Base-by-base conservation (phyloP, 306 rosid genomes). In the Lathyrus aphaca region DNA sequence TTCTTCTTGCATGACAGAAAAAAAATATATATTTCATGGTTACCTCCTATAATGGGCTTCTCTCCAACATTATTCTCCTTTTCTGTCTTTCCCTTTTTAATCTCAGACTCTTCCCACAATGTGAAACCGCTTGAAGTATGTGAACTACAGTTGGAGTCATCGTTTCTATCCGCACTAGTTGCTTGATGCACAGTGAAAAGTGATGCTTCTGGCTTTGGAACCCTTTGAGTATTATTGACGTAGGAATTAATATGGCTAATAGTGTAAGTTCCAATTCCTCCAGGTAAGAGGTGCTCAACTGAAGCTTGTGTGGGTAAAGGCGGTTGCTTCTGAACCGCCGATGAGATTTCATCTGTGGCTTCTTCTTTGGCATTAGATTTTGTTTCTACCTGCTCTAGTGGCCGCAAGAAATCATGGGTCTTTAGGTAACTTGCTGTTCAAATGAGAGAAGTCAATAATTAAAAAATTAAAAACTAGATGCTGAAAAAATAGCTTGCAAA, bases 241-340 rank as follows among this genome's bases (percentile, higher is more conserved):
- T 77, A 79, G 5, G 96, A 85, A 74, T 21, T 53, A 53, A 89
- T 74, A 82, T 91, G 96, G 82, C 91, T 89, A 51, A 95, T 95
- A 38, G 88, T 95, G 84, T 89, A 95, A 45, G 99, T 91, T 64
- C 99, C 99, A 71, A 95, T 86, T 71, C 99, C 99, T 38, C 99
- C 99, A 0, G 99, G 99, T 6, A 95, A 88, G 62, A 83, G 49
- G 73, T 86, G 93, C 84, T 89, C 99, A 44, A 77, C 91, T 2
- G 91, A 84, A 75, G 87, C 67, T 18, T 86, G 60, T 17, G 80
- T 57, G 13, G 80, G 64, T 3, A 73, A 65, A n/a, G 87, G 76
- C 0, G 81, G 57, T 18, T 66, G 81, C 44, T 82, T 87, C 69
- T 83, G 85, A 68, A 56, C 87, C 39, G 64, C 79, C 2, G 79